Conservation (phyloP, 148 eudicot genomes). For the Amaranthus hypochondriacus region DNA sequence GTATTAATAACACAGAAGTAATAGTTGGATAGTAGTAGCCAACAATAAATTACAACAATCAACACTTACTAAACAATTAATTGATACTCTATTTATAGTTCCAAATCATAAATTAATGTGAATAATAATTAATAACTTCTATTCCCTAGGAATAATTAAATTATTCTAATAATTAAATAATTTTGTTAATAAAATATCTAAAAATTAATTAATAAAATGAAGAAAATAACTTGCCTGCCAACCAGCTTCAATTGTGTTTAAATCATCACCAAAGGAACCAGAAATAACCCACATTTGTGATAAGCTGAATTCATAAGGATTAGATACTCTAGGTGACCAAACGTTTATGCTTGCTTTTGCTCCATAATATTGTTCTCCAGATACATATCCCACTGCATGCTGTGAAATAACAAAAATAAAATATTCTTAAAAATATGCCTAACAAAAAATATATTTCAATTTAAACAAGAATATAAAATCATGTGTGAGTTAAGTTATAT, state of each 20-base stretch:
- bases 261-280: conserved; percentile 89
- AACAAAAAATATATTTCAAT: no score
- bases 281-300: conserved; percentile 95
- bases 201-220: neutral
- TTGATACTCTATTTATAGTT: neutral
- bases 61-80: neutral
- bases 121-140: neutral
- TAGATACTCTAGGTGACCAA: conserved; percentile 73
- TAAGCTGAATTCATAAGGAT: conserved; percentile 81
- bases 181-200: neutral
- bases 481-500: no score
- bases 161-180: no score
- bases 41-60: conserved; percentile 23
- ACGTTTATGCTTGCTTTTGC: conserved; percentile 91
- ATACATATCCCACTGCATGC: conserved; percentile 97
- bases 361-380: conserved; percentile 82
- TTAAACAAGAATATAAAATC: no score
- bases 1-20: neutral
- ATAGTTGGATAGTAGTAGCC: conserved; percentile 25
- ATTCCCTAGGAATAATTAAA: neutral
- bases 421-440: no score
- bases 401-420: conserved; percentile 17
- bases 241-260: conserved; percentile 98
- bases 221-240: conserved; percentile 67
- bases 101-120: neutral